A percentile compares a stretch with the other conserved stretches of the same genome.
These are phyloP conservation scores for Chrysosporium keratinophilum DNA, from an alignment of 2,329 filamentous ascomycete genomes.

Conservation along the genomic window DNA sequence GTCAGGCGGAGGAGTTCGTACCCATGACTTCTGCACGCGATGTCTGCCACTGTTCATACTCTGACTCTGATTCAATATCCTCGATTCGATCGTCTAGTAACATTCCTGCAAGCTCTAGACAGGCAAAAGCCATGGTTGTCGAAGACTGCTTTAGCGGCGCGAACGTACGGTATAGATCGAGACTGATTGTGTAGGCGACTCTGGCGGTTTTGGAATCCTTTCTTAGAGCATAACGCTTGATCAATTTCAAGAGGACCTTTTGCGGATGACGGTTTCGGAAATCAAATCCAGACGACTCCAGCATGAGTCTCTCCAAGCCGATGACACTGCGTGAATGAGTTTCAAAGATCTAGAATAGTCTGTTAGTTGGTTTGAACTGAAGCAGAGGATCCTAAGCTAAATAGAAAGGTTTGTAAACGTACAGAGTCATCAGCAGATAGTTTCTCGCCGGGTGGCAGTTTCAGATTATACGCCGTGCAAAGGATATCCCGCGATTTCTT, in stretches of 20 bases:
- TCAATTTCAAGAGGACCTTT: constrained; percentile 70
- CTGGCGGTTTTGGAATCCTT: constrained; percentile 29
- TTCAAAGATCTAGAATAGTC: constrained; percentile 60
- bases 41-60: constrained; percentile 43
- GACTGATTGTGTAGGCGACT: constrained; percentile 68
- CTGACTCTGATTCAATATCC: constrained; percentile 38
- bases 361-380: neutral
- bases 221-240: constrained; percentile 48
- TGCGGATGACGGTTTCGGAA: constrained; percentile 85
- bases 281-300: constrained; percentile 88
- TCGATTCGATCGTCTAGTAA: constrained; percentile 50
- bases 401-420: constrained; percentile 22
- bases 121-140: constrained; percentile 71
- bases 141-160: constrained; percentile 82
- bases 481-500: constrained; percentile 94
- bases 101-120: constrained; percentile 68
- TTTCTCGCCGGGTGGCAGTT: constrained; percentile 56
- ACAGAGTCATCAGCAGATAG: constrained; percentile 73
- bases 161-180: constrained; percentile 89
- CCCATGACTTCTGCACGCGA: constrained; percentile 40
- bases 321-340: constrained; percentile 68
- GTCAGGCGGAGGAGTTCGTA: constrained; percentile 20
- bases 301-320: constrained; percentile 79
- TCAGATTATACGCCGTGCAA: constrained; percentile 80
- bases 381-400: neutral